Percentiles rank a stretch among this genome's conserved stretches.
phyloP scores from a whole-genome alignment of 2,329 filamentous ascomycete genomes.

The Colletotrichum shisoi region DNA sequence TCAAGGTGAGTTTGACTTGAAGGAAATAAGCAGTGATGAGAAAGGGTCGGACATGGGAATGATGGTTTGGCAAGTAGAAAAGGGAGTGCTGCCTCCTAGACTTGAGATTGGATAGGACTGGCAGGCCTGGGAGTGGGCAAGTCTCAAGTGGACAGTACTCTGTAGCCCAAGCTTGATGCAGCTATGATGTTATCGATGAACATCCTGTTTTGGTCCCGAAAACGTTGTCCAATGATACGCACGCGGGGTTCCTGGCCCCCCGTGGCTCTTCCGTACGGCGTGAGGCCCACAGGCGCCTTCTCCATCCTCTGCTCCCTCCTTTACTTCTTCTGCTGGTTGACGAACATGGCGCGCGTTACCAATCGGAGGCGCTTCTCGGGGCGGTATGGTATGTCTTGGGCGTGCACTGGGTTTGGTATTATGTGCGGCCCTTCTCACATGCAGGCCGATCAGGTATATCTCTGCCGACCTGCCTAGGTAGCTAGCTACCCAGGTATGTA shows the following conservation, averaged over 20 bases:
- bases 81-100: background rate
- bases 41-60: slow-evolving; percentile 22
- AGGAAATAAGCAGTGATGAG: background rate
- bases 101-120: background rate
- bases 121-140: slow-evolving; percentile 7
- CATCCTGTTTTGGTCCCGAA: slow-evolving; percentile 36
- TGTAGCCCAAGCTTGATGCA: slow-evolving; percentile 33
- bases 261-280: too few relatives aligned
- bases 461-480: background rate
- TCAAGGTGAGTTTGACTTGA: slow-evolving; percentile 1
- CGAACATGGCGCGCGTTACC: slow-evolving; percentile 7
- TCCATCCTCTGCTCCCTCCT: background rate
- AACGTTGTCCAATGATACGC: slow-evolving; percentile 33
- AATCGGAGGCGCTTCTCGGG: slow-evolving; percentile 10
- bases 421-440: slow-evolving; percentile 13
- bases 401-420: slow-evolving; percentile 11
- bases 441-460: background rate
- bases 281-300: background rate
- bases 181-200: slow-evolving; percentile 39
- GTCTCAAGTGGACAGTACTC: too few relatives aligned
- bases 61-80: slow-evolving; percentile 14
- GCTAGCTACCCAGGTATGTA: background rate
- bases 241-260: slow-evolving; percentile 23
- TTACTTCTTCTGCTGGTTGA: background rate
- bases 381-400: slow-evolving; percentile 8